Evolutionary conservation across 768 basidiomycete species (phyloP).

Genomic region (Cystofilobasidium macerans): DNA sequence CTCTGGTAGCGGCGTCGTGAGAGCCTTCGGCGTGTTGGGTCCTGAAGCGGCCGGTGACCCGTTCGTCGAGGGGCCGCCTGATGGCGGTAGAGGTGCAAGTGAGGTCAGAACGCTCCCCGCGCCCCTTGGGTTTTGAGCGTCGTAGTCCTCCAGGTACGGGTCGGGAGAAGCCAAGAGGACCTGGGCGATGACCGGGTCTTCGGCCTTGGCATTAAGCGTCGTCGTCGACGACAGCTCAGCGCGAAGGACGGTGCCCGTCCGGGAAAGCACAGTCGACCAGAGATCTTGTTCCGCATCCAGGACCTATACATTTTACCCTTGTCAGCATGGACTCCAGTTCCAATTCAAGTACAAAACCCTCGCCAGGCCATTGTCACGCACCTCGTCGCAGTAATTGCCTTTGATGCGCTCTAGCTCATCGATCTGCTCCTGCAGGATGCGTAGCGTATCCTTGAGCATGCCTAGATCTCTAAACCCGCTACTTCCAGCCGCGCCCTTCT

Average conservation of each 20-base stretch:
- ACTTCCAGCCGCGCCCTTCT: not conserved
- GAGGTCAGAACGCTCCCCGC: not conserved
- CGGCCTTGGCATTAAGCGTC: not conserved
- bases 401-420: not conserved
- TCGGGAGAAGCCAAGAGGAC: not conserved
- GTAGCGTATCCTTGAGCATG: conserved; percentile 1
- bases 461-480: not conserved
- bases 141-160: not conserved
- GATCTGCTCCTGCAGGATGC: not conserved
- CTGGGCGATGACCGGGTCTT: not conserved
- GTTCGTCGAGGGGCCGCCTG: not conserved
- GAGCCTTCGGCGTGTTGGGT: not conserved
- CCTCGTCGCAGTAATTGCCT: not conserved
- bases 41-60: not conserved
- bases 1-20: not conserved
- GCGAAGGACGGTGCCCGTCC: not conserved
- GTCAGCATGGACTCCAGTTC: too few species aligned
- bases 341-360: too few species aligned
- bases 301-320: too few species aligned
- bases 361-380: too few species aligned
- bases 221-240: not conserved
- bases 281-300: not conserved
- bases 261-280: not conserved
- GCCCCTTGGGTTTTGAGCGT: not conserved
- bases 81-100: not conserved